Percentiles rank a stretch among this genome's conserved stretches.
Conservation (phyloP, 768 basidiomycete genomes). For the Pholiota microspora region DNA sequence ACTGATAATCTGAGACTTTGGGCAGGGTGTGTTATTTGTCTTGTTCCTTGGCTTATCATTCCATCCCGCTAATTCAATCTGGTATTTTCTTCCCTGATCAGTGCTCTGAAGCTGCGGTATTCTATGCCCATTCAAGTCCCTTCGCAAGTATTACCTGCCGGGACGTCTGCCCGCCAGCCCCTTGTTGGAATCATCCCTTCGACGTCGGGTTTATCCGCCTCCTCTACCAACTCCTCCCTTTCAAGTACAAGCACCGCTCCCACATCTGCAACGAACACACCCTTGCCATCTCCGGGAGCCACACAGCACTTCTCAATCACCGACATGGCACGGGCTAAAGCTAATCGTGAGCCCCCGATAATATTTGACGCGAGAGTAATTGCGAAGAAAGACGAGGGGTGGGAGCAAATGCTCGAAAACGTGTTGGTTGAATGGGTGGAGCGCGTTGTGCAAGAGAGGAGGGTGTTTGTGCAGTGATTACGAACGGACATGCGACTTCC, state of each 20-base stretch:
- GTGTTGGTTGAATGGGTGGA: constrained; percentile 65
- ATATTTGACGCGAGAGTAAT: constrained; percentile 73
- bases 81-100: constrained; percentile 21
- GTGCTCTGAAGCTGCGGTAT: constrained; percentile 83
- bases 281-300: constrained; percentile 24
- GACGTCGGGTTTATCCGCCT: constrained; percentile 7
- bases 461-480: constrained; percentile 18
- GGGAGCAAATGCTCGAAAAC: constrained; percentile 76
- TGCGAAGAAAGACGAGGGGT: constrained; percentile 72
- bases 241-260: neutral
- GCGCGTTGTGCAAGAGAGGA: constrained; percentile 66
- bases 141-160: constrained; percentile 27
- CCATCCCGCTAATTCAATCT: neutral
- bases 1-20: constrained; percentile 85
- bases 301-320: constrained; percentile 23
- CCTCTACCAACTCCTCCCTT: neutral
- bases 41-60: neutral
- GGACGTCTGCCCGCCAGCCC: constrained; percentile 17
- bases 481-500: neutral
- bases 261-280: constrained; percentile 17
- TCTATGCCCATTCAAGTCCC: constrained; percentile 66
- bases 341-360: constrained; percentile 46
- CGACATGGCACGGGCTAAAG: constrained; percentile 27
- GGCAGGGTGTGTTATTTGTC: constrained; percentile 62
- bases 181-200: constrained; percentile 9